Conservation (phyloP, 2,329 filamentous ascomycete genomes). For the Sclerotiophoma versabilis region DNA sequence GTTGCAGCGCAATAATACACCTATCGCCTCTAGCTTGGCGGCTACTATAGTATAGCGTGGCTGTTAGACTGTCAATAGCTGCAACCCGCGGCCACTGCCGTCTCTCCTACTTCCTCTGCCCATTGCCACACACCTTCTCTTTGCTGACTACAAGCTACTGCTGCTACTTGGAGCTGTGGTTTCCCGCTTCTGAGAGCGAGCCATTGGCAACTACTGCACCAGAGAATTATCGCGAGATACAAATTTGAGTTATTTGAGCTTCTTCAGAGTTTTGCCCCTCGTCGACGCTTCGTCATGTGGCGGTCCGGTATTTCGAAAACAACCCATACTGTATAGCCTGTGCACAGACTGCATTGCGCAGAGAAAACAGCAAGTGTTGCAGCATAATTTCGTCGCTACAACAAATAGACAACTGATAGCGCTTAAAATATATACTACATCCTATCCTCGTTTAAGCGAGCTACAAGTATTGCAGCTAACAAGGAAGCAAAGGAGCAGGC, state of each 20-base stretch:
- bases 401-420: no score
- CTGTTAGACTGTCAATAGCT: conserved; percentile 1
- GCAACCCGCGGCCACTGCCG: not conserved
- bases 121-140: not conserved
- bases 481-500: no score
- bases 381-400: no score
- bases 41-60: conserved; percentile 4
- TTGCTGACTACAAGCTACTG: not conserved
- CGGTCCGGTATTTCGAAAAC: no score
- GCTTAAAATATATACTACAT: no score
- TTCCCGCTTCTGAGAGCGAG: not conserved
- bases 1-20: no score
- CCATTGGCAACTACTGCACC: not conserved
- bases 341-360: no score
- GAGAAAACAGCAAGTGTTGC: no score
- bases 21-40: conserved; percentile 3
- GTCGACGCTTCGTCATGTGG: no score
- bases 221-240: not conserved
- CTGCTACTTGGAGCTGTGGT: not conserved
- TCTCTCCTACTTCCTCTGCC: conserved; percentile 1
- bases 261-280: not conserved
- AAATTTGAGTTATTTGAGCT: not conserved
- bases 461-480: no score
- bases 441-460: no score
- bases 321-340: no score